Evolutionary conservation across 768 basidiomycete genomes (phyloP).

Genomic region (Sporobolomyces roseus): DNA sequence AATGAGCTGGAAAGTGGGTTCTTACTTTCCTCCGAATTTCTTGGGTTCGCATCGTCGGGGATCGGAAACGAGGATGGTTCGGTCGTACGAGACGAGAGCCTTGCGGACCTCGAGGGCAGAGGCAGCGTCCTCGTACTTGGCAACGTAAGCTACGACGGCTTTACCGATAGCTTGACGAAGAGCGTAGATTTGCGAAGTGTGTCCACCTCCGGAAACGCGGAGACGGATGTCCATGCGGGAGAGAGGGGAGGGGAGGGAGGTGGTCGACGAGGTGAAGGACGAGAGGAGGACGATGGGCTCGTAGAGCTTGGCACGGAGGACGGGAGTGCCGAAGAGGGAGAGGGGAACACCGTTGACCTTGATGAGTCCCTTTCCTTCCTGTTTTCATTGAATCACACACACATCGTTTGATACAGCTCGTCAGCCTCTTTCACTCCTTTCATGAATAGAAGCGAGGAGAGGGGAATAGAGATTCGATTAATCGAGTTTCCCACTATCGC

Average conservation of each 20-base stretch:
- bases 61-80: conserved; percentile 82
- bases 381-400: too few species aligned
- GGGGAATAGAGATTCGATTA: not conserved
- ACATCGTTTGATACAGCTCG: too few species aligned
- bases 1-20: too few species aligned
- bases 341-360: conserved; percentile 96
- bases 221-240: conserved; percentile 88
- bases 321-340: conserved; percentile 88
- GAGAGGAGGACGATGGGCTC: conserved; percentile 74
- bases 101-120: conserved; percentile 98
- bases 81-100: conserved; percentile 92
- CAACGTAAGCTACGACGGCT: conserved; percentile 95
- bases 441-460: too few species aligned
- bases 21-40: conserved; percentile 39
- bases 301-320: conserved; percentile 96
- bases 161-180: conserved; percentile 98
- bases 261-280: conserved; percentile 41
- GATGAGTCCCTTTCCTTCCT: conserved; percentile 79
- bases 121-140: conserved; percentile 97
- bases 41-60: conserved; percentile 59
- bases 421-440: too few species aligned
- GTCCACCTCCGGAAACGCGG: conserved; percentile 97
- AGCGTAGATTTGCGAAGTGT: conserved; percentile 97
- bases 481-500: too few species aligned
- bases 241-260: conserved; percentile 74